A percentile compares a stretch with the other conserved stretches of the same genome.
phyloP scores from a whole-genome alignment of 768 basidiomycete species.

The Pleurotus pulmonarius region DNA sequence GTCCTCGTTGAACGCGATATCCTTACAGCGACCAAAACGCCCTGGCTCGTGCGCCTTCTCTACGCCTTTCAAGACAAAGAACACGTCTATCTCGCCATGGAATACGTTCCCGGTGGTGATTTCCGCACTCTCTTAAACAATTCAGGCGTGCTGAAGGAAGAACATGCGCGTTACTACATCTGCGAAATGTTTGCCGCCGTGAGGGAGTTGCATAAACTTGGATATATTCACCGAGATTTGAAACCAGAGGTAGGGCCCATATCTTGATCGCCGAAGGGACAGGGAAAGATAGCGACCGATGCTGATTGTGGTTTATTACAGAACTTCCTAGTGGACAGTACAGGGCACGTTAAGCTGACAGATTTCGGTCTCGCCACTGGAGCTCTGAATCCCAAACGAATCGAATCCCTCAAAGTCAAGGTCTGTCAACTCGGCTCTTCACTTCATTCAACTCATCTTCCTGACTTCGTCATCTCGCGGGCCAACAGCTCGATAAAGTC shows the following conservation, averaged over 20 bases:
- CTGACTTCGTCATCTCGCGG: not conserved
- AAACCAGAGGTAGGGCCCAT: slow-evolving; percentile 83
- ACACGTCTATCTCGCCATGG: slow-evolving; percentile 96
- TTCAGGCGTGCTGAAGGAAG: slow-evolving; percentile 95
- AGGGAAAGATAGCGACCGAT: too few relatives aligned
- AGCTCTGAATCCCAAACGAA: slow-evolving; percentile 88
- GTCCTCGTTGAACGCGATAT: slow-evolving; percentile 98
- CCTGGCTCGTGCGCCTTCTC: slow-evolving; percentile 91
- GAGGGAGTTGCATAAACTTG: slow-evolving; percentile 92
- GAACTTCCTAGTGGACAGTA: slow-evolving; percentile 96
- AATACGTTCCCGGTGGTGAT: slow-evolving; percentile 98
- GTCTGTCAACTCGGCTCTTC: slow-evolving; percentile 32
- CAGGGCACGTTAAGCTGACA: slow-evolving; percentile 95
- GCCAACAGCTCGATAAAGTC: slow-evolving; percentile 82
- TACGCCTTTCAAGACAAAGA: slow-evolving; percentile 96
- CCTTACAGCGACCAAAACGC: slow-evolving; percentile 93
- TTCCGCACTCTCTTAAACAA: slow-evolving; percentile 98
- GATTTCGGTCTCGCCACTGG: slow-evolving; percentile 98
- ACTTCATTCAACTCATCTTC: not conserved
- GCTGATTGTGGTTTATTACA: slow-evolving; percentile 21
- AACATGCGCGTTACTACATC: slow-evolving; percentile 96
- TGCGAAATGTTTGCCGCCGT: slow-evolving; percentile 97
- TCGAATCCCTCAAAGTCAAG: slow-evolving; percentile 93
- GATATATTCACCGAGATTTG: slow-evolving; percentile 96
- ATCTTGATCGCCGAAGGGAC: not conserved